phyloP scores from a whole-genome alignment of 768 basidiomycete species.

The Xanthoconium purpureum region DNA sequence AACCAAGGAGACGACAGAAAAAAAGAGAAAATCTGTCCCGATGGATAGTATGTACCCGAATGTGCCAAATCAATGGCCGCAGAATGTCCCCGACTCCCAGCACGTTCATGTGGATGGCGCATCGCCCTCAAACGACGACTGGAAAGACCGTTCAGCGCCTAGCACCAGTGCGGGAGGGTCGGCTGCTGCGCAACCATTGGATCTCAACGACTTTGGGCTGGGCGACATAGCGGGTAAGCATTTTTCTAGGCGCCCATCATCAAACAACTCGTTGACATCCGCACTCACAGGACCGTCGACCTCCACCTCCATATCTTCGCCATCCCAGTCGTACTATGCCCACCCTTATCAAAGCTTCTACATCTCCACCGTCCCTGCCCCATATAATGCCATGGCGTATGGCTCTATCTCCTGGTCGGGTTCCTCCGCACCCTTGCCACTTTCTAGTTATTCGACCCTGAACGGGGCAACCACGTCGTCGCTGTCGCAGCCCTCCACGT shows the following conservation, averaged over 20 bases:
- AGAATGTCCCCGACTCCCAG: slow-evolving; percentile 35
- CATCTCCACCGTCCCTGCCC: slow-evolving; percentile 38
- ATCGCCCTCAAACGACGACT: slow-evolving; percentile 34
- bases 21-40: slow-evolving; percentile 39
- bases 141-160: slow-evolving; percentile 37
- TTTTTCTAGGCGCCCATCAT: slow-evolving; percentile 29
- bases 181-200: slow-evolving; percentile 35
- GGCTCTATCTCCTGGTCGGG: slow-evolving; percentile 47
- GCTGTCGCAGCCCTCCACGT: slow-evolving; percentile 28
- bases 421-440: slow-evolving; percentile 44
- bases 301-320: slow-evolving; percentile 38
- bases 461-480: slow-evolving; percentile 67
- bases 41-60: slow-evolving; percentile 47
- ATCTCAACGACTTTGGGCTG: slow-evolving; percentile 43
- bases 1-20: slow-evolving; percentile 37
- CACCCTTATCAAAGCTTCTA: slow-evolving; percentile 43
- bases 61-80: slow-evolving; percentile 41
- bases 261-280: slow-evolving; percentile 11
- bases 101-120: slow-evolving; percentile 32
- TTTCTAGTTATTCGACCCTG: slow-evolving; percentile 74
- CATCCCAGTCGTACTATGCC: slow-evolving; percentile 41
- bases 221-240: slow-evolving; percentile 45
- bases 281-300: slow-evolving; percentile 36
- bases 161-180: slow-evolving; percentile 24
- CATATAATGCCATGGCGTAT: slow-evolving; percentile 55